Conservation (phyloP, 805 yeast genomes). For the Kluyveromyces nonfermentans region DNA sequence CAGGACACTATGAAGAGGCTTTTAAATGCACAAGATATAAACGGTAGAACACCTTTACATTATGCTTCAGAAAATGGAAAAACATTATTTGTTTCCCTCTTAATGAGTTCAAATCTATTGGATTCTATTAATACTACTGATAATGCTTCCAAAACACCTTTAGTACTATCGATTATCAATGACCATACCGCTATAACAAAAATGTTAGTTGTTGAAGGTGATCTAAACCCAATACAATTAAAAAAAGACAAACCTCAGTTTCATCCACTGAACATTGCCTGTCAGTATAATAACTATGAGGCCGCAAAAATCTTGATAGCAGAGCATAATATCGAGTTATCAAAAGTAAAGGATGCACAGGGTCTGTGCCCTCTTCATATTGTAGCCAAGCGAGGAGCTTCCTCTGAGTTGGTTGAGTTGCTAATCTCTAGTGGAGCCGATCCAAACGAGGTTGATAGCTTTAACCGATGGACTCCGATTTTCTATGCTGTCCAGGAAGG, state of each 20-base stretch:
- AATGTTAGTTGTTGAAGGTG: slow-evolving; percentile 37
- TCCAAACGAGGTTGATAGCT: slow-evolving; percentile 70
- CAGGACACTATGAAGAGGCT: slow-evolving; percentile 18
- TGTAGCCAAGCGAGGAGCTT: slow-evolving; percentile 72
- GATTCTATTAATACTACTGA: slow-evolving; percentile 39
- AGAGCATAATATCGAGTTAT: slow-evolving; percentile 24
- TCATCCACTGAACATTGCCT: slow-evolving; percentile 76
- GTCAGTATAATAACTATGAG: slow-evolving; percentile 69
- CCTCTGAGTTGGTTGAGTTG: slow-evolving; percentile 54
- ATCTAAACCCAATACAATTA: slow-evolving; percentile 37
- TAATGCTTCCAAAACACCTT: slow-evolving; percentile 72
- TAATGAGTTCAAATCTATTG: slow-evolving; percentile 28
- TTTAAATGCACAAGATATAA: slow-evolving; percentile 44
- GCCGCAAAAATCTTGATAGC: slow-evolving; percentile 57
- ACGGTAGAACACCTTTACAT: slow-evolving; percentile 78
- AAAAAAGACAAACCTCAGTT: slow-evolving; percentile 51
- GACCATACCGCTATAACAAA: slow-evolving; percentile 48
- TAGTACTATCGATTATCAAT: slow-evolving; percentile 67
- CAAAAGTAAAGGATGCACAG: slow-evolving; percentile 57
- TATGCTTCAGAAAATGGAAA: slow-evolving; percentile 65
- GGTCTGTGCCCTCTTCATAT: slow-evolving; percentile 84
- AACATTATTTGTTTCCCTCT: slow-evolving; percentile 33
- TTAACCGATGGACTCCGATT: slow-evolving; percentile 89
- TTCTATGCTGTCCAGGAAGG: slow-evolving; percentile 88
- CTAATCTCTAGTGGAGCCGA: slow-evolving; percentile 65